Base-by-base conservation (phyloP, 305 asterid genomes). In the Fraxinus baroniana region DNA sequence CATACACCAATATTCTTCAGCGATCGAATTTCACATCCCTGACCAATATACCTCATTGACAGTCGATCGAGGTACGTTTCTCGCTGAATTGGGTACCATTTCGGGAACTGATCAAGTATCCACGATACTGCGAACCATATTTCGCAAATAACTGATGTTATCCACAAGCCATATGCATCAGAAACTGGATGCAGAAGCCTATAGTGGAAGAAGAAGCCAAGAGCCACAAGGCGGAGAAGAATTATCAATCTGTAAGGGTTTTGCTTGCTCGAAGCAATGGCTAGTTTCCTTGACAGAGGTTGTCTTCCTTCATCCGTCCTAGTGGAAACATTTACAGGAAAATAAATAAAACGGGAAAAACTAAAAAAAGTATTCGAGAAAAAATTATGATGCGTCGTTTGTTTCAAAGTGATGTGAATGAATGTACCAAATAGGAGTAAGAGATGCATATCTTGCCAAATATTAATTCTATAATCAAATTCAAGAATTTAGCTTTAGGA, bases 121-220 rank as follows among this genome's bases (percentile, higher is more conserved):
- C 98, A 94, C 30, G 98, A 94, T 39, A 88, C 88, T 44, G 93
- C 97, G 79, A 94, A 94, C 98, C 98, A 94, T 86, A 94, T 94
- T 83, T 94, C 98, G 86, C 98, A 94, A 76, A 94, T 92, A 76
- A 94, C 94, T 26, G 98, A 94, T 9, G 97, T 93, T 85, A 94
- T 33, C 98, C 98, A 94, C 88, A 94, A 83, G 79, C 90, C 94
- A 86, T 87, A 89, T 22, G 98, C 98, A 88, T 88, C 92, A 17
- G 86, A 86, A 79, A 91, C 98, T 1, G 98, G 95, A 90, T 94
- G 91, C 76, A 90, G 93, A 80, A 94, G 90, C 83, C 98, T 86
- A 81, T 93, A 94, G 82, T 93, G 98, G 82, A 94, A 91, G 80
- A 94, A 94, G 66, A 93, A 81, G 74, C 93, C 97, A 36, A 74